phyloP scores from a whole-genome alignment of 108 stramenopile genomes.

The Skeletonema costatum region DNA sequence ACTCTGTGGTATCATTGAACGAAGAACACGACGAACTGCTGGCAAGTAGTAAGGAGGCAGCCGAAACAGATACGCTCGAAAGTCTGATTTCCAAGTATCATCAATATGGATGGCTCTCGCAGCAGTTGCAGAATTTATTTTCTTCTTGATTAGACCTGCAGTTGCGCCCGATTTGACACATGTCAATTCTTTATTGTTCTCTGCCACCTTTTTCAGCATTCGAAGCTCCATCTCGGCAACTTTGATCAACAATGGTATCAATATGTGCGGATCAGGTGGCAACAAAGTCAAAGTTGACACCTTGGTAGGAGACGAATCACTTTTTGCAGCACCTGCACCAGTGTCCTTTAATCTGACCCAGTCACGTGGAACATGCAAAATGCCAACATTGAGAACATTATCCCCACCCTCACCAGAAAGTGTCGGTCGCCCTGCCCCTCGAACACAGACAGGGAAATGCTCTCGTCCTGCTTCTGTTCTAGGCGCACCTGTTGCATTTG shows the following conservation, averaged over 20 bases:
- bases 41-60: constrained; percentile 77
- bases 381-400: constrained; percentile 68
- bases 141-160: constrained; percentile 33
- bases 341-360: constrained; percentile 29
- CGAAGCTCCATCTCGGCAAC: constrained; percentile 74
- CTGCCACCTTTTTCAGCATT: constrained; percentile 56
- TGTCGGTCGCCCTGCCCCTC: constrained; percentile 64
- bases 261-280: constrained; percentile 83
- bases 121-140: constrained; percentile 33
- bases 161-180: constrained; percentile 16
- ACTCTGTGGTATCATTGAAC: constrained; percentile 63
- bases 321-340: constrained; percentile 14
- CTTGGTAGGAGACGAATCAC: constrained; percentile 11
- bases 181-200: constrained; percentile 34
- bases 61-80: constrained; percentile 74
- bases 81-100: constrained; percentile 76
- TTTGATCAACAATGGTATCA: constrained; percentile 69
- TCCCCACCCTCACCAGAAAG: constrained; percentile 58
- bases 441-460: constrained; percentile 70
- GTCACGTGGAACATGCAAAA: constrained; percentile 65
- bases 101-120: constrained; percentile 58
- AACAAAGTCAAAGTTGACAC: constrained; percentile 74
- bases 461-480: constrained; percentile 43
- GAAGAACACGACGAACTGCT: constrained; percentile 61
- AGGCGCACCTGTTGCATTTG: constrained; percentile 34